A percentile compares a stretch with the other conserved stretches of the same genome.
Conservation (phyloP, 2,329 filamentous ascomycete species). For the Sarocladium brachiariae region DNA sequence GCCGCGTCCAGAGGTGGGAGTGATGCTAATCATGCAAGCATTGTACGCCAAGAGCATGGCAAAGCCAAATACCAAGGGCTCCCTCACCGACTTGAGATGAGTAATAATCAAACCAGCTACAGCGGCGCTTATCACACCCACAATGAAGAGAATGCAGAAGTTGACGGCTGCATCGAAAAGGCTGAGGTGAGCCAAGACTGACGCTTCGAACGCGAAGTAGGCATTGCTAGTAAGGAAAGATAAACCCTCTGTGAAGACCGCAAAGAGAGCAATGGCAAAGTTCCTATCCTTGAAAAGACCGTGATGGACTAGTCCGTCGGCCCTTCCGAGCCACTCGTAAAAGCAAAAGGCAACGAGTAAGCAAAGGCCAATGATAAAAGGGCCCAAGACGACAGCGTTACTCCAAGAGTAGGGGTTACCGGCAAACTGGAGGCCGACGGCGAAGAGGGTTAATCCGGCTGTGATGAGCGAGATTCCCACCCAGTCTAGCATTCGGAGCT, state of each 20-base stretch:
- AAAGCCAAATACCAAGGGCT: conserved; percentile 17
- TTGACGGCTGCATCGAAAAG: conserved; percentile 28
- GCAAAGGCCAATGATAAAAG: conserved; percentile 27
- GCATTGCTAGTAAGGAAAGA: conserved; percentile 34
- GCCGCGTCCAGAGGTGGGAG: conserved; percentile 14
- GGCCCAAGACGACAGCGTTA: conserved; percentile 26
- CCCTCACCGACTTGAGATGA: conserved; percentile 17
- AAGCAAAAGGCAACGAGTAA: conserved; percentile 20
- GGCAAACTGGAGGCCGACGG: conserved; percentile 30
- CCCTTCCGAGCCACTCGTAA: conserved; percentile 29
- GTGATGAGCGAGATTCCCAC: conserved; percentile 29
- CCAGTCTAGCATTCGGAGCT: conserved; percentile 31
- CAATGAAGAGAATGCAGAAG: conserved; percentile 26
- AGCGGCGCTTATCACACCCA: conserved; percentile 20
- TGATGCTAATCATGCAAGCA: conserved; percentile 25
- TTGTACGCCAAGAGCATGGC: conserved; percentile 23
- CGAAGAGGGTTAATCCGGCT: conserved; percentile 30
- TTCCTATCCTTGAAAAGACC: conserved; percentile 29
- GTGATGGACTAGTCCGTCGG: no score
- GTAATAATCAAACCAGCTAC: conserved; percentile 24
- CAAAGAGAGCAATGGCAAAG: conserved; percentile 27
- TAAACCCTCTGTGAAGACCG: conserved; percentile 30
- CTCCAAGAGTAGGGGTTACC: conserved; percentile 32
- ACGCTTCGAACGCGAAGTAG: no score
- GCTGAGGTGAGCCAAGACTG: conserved; percentile 26